Conservation (phyloP, 169 alveolate species). For the Plasmodium berghei region DNA sequence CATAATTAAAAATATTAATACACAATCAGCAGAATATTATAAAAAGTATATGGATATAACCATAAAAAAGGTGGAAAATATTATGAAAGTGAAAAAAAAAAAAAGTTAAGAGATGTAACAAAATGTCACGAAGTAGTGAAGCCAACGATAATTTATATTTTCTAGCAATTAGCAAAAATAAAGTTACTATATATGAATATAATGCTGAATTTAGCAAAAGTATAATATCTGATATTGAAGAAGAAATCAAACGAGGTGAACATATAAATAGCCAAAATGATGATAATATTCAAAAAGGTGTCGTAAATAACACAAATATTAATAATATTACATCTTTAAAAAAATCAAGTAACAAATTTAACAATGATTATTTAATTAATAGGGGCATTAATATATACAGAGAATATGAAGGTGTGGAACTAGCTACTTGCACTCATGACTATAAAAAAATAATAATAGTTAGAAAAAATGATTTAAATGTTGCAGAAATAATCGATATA, state of each 20-base stretch:
- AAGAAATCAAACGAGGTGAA: slow-evolving; percentile 35
- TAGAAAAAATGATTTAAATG: slow-evolving; percentile 23
- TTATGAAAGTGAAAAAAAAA: neutral
- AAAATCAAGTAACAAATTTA: slow-evolving; percentile 41
- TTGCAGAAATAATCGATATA: slow-evolving; percentile 62
- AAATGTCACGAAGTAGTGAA: slow-evolving; percentile 12
- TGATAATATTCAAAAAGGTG: neutral
- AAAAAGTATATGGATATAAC: neutral
- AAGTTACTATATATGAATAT: slow-evolving; percentile 56
- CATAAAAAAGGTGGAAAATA: neutral
- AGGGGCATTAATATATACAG: slow-evolving; percentile 42
- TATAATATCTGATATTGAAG: slow-evolving; percentile 42
- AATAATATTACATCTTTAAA: neutral
- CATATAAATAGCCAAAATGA: neutral
- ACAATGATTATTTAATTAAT: slow-evolving; percentile 48
- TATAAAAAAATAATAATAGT: slow-evolving; percentile 60
- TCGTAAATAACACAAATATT: neutral
- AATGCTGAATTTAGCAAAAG: slow-evolving; percentile 27
- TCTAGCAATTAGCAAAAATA: slow-evolving; percentile 52
- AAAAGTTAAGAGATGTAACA: neutral
- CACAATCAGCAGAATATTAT: neutral
- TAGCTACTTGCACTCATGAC: slow-evolving; percentile 60
- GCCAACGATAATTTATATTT: slow-evolving; percentile 31
- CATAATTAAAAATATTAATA: no score
- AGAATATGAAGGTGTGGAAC: slow-evolving; percentile 52